These are phyloP conservation scores for Ascochyta rabiei DNA, from an alignment of 2,329 filamentous ascomycete genomes.

Conservation along the genomic window DNA sequence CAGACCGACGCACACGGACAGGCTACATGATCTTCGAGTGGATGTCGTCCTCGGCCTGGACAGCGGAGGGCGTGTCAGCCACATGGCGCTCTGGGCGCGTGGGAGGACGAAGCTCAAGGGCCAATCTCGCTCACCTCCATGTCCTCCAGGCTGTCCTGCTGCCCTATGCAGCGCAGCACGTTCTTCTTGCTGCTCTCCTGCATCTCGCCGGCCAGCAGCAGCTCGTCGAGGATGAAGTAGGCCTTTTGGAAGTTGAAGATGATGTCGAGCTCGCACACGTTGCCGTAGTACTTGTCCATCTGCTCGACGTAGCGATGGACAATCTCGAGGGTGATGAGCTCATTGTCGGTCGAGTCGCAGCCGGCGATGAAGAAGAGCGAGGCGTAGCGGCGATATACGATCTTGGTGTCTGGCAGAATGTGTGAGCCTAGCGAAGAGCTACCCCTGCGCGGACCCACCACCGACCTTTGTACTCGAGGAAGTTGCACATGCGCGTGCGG, in stretches of 20 bases:
- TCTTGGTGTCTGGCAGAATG: constrained; percentile 79
- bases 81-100: constrained; percentile 36
- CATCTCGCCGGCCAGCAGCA: constrained; percentile 92
- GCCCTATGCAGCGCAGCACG: constrained; percentile 90
- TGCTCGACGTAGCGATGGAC: constrained; percentile 99
- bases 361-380: constrained; percentile 99
- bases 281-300: constrained; percentile 99
- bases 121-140: constrained; percentile 82
- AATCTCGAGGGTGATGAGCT: constrained; percentile 96
- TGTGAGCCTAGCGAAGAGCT: constrained; percentile 33
- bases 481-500: constrained; percentile 99
- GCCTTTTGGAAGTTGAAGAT: constrained; percentile 99
- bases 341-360: constrained; percentile 96
- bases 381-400: constrained; percentile 97
- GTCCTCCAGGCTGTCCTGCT: constrained; percentile 96
- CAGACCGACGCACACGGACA: constrained; percentile 21
- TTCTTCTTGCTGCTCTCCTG: constrained; percentile 99
- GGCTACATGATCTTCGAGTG: constrained; percentile 83
- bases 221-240: constrained; percentile 98
- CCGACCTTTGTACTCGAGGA: constrained; percentile 96
- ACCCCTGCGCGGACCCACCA: constrained; percentile 23
- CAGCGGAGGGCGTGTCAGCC: constrained; percentile 50
- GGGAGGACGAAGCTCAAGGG: constrained; percentile 15
- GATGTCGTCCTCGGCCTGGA: constrained; percentile 82
- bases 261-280: constrained; percentile 98